Base-by-base conservation (phyloP, 495 filamentous ascomycete genomes). In the Aspergillus funiculosus region DNA sequence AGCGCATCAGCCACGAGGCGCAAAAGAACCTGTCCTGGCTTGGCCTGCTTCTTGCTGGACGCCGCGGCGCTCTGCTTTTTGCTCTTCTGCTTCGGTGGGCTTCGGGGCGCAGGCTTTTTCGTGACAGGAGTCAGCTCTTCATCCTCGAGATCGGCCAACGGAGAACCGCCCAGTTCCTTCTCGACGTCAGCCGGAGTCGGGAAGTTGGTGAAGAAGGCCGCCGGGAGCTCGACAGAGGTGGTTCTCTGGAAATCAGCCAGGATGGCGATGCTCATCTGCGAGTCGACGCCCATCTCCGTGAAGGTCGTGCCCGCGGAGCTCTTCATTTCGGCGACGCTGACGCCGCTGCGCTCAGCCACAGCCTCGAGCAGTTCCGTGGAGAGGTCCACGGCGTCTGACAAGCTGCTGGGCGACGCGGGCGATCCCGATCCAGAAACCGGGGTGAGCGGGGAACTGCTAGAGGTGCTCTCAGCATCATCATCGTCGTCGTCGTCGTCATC, bases 241-340 rank as follows among this genome's bases (percentile, higher is more conserved):
- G 34, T 29, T 5, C 29, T 19, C 25, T 47, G 35, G 18, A 47
- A 30, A 10, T 10, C 13, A 4, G 24, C 44, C 2, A 39, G 21
- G 25, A 47, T 47, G 13, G 34, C 15, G n/a, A 47, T 47, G 19
- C 25, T 19, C 34, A 47, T 39, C 10, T 30, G 25, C 1, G 44
- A 47, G 19, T 47, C 44, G 4, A 47, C 35, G 3, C 44, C 44
- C 18, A 47, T 19, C 1, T 28, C 25, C 20, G 34, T 13, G 21
- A 47, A 47, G n/a, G 9, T 20, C 15, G n/a, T n/a, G n/a, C n/a
- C n/a, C 10, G 32, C 6, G 5, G 24, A 5, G 3, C 25, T 27
- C 10, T 6, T 17, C 25, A 47, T 27, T 5, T 47, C 44, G 0
- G 11, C 25, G 2, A 39, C n/a, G 17, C 30, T 19, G 17, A 47